Percentiles rank a stretch among this genome's conserved stretches.
phyloP scores from a whole-genome alignment of 2,329 filamentous ascomycete species.

The Raffaelea ambrosiae region DNA sequence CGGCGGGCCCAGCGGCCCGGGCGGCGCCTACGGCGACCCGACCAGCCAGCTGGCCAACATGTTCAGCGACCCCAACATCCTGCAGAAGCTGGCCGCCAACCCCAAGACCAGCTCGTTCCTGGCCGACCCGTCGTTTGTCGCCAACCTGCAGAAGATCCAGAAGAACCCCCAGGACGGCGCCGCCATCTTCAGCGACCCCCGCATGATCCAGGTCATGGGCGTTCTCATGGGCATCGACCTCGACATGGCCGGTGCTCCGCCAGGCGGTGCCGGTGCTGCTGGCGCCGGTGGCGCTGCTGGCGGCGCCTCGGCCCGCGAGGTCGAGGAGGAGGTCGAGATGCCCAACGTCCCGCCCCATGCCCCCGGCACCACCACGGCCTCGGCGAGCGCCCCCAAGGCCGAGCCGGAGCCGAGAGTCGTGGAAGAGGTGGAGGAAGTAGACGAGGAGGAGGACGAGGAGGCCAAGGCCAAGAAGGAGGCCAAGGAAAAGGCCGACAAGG shows the following conservation, averaged over 20 bases:
- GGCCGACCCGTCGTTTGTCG: constrained; percentile 79
- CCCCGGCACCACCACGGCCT: background rate
- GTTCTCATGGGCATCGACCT: constrained; percentile 92
- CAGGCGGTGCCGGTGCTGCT: constrained; percentile 9
- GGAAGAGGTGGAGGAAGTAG: constrained; percentile 47
- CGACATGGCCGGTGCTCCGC: constrained; percentile 44
- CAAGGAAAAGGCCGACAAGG: constrained; percentile 85
- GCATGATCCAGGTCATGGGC: constrained; percentile 89
- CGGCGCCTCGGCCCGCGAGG: constrained; percentile 25
- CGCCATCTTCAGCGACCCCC: constrained; percentile 76
- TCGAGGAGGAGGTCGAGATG: constrained; percentile 71
- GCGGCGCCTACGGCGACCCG: constrained; percentile 16
- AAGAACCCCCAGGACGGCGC: constrained; percentile 72
- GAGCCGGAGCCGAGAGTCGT: constrained; percentile 46
- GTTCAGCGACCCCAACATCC: constrained; percentile 86
- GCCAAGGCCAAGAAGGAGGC: constrained; percentile 75
- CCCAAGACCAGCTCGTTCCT: constrained; percentile 84
- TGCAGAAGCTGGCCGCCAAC: constrained; percentile 85
- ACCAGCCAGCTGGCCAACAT: constrained; percentile 59
- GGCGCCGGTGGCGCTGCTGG: constrained; percentile 20
- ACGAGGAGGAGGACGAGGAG: constrained; percentile 73
- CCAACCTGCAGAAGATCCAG: constrained; percentile 74
- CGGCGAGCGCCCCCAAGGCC: constrained; percentile 20
- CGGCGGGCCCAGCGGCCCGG: constrained; percentile 2
- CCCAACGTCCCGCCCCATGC: constrained; percentile 44